phyloP scores from a whole-genome alignment of 2,329 filamentous ascomycete species.

The Magnaporthiopsis rhizophila region DNA sequence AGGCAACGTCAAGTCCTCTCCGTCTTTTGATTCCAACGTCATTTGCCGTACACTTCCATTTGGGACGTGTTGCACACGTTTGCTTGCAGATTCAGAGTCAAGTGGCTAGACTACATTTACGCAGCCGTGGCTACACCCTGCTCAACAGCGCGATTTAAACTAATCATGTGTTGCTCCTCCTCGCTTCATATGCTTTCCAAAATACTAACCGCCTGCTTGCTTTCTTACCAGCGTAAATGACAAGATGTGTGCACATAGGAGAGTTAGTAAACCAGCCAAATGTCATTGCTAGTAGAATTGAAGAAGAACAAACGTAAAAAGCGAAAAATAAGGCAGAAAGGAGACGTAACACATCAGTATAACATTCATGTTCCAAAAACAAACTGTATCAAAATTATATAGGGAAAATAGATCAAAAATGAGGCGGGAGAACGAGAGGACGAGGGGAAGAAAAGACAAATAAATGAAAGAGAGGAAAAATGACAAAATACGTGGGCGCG shows the following conservation, averaged over 20 bases:
- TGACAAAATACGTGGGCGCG: background rate
- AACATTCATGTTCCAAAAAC: background rate
- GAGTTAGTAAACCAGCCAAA: background rate
- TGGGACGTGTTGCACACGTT: background rate
- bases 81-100: background rate
- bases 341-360: background rate
- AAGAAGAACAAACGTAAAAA: background rate
- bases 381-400: background rate
- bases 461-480: background rate
- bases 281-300: background rate
- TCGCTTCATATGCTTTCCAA: background rate
- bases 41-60: too few relatives aligned
- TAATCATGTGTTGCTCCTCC: background rate
- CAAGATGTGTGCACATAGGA: background rate
- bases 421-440: too few relatives aligned
- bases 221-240: background rate
- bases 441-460: background rate
- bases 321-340: background rate
- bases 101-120: background rate
- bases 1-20: too few relatives aligned
- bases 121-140: background rate
- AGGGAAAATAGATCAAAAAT: background rate
- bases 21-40: too few relatives aligned
- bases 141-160: background rate
- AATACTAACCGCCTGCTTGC: background rate